Evolutionary conservation across 1,284 basidiomycete genomes (phyloP).

Genomic region (Austroboletus niveus): DNA sequence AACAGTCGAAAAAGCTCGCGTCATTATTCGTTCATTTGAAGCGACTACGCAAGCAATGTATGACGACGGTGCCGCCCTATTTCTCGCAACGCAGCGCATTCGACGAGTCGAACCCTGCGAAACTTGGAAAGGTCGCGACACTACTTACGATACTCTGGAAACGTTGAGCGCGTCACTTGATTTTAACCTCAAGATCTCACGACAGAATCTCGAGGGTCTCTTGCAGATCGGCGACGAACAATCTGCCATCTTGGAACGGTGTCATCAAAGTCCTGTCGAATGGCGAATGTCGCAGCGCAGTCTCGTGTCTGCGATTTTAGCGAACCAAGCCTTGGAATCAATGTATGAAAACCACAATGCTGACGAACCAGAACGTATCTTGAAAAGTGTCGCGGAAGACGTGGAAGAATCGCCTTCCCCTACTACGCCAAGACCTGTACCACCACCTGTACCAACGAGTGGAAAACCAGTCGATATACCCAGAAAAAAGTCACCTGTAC

Average conservation of each 20-base stretch:
- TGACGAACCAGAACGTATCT: slow-evolving; percentile 12
- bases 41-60: slow-evolving; percentile 49
- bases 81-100: slow-evolving; percentile 41
- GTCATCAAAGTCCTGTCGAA: slow-evolving; percentile 44
- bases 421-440: slow-evolving; percentile 4
- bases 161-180: slow-evolving; percentile 33
- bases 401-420: neutral
- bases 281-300: slow-evolving; percentile 47
- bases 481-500: neutral
- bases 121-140: slow-evolving; percentile 25
- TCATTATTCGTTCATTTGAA: slow-evolving; percentile 50
- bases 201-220: slow-evolving; percentile 42
- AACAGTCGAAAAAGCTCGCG: slow-evolving; percentile 45
- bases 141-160: slow-evolving; percentile 32
- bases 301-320: slow-evolving; percentile 32
- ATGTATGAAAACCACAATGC: slow-evolving; percentile 16
- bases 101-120: slow-evolving; percentile 30
- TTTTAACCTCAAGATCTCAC: slow-evolving; percentile 34
- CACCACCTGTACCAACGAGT: slow-evolving; percentile 11
- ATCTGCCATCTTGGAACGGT: slow-evolving; percentile 38
- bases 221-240: slow-evolving; percentile 42
- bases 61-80: slow-evolving; percentile 45
- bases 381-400: slow-evolving; percentile 10
- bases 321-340: slow-evolving; percentile 20
- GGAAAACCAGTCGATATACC: slow-evolving; percentile 6